Evolutionary conservation across 768 basidiomycete species (phyloP).

Genomic region (Sporobolomyces phaffii): DNA sequence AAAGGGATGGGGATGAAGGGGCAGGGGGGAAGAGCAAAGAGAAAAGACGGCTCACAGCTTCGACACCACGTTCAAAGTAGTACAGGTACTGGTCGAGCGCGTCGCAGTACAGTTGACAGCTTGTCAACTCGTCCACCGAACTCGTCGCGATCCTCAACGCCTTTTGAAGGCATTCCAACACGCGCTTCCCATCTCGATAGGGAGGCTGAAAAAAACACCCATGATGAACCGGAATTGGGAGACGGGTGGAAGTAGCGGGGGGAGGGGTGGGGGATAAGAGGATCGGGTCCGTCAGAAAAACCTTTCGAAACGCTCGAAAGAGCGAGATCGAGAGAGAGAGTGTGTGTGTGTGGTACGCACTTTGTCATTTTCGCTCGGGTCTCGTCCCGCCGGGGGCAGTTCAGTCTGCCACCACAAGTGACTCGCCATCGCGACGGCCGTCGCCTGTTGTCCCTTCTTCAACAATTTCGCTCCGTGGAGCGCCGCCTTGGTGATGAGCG

Average conservation of each 20-base stretch:
- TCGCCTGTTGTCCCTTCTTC: constrained; percentile 97
- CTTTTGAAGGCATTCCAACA: constrained; percentile 95
- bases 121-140: constrained; percentile 92
- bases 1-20: not conserved
- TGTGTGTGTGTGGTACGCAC: constrained; percentile 46
- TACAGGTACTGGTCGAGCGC: constrained; percentile 93
- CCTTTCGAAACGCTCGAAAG: not conserved
- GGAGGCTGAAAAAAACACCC: constrained; percentile 44
- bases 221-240: too few relatives aligned
- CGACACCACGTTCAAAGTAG: constrained; percentile 87
- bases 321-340: not conserved
- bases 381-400: constrained; percentile 49
- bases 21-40: too few relatives aligned
- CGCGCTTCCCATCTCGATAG: constrained; percentile 83
- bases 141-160: constrained; percentile 92
- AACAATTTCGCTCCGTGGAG: constrained; percentile 89
- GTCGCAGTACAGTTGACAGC: constrained; percentile 90
- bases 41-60: constrained; percentile 68
- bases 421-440: constrained; percentile 86
- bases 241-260: too few relatives aligned
- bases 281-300: too few relatives aligned
- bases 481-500: constrained; percentile 96
- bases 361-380: constrained; percentile 51
- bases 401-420: constrained; percentile 98
- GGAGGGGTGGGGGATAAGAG: too few relatives aligned